Evolutionary conservation across 495 filamentous ascomycete genomes (phyloP), one percentile per base, ranked within the genome.

Genomic region (Trichoderma virens): DNA sequence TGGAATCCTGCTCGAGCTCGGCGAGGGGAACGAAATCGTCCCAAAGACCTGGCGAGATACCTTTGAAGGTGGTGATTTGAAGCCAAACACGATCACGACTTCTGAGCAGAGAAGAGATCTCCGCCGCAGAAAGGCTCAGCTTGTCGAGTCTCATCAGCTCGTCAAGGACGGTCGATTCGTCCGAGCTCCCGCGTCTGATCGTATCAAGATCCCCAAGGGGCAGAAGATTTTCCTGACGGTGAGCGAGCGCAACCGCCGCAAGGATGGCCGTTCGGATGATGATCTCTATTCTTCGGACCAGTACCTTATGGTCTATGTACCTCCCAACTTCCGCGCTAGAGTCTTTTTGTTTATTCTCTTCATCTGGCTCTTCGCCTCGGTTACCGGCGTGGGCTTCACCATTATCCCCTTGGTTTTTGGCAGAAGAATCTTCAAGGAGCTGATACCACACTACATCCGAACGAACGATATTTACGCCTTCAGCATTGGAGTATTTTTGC

Each of bases 391-490:
- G 67, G 84, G 87, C 69, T 83, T 90, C 65, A 97, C 95, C 18
- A 85, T 98, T 72, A 76, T 88, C 0, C 95, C 94, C 2, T 80
- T 99, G 13, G 76, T 94, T 11, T 84, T 97, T 71, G 94, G 94
- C 18, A 88, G 94, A 18, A 79, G 76, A 63, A 79, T 97, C 62
- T 88, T 97, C 70, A 80, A 85, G 30, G 73, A 78, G 8, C 76
- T 89, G 20, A 83, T 94, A 59, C 88, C 90, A 18, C 71, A 76
- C 20, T 79, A 87, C 51, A 79, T 88, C 41, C 84, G 86, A 23
- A 86, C 91, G 71, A 98, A 97, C 73, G 94, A 99, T 72, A 88
- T 99, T 39, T 98, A 99, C 72, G 93, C 95, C 13, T 96, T 96
- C 73, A 94, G 90, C 59, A 85, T 91, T 41, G 94, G 94, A 23